These are phyloP conservation scores for Hydnum rufescens DNA, from an alignment of 768 basidiomycete genomes.

Conservation along the genomic window DNA sequence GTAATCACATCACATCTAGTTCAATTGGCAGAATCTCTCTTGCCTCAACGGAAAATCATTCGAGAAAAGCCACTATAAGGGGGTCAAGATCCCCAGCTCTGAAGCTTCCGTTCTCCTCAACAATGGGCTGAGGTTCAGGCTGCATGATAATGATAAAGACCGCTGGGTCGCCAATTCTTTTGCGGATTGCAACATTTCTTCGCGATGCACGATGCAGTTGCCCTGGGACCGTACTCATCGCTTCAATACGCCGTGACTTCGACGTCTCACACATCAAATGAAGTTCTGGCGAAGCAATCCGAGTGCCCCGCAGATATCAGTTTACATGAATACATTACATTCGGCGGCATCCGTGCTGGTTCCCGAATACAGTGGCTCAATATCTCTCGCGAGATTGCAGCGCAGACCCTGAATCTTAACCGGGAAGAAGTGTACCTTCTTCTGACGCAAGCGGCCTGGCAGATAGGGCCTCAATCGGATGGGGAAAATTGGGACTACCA, in stretches of 20 bases:
- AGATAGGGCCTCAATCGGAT: constrained; percentile 19
- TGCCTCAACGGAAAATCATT: constrained; percentile 2
- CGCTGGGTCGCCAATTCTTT: constrained; percentile 12
- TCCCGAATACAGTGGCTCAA: constrained; percentile 31
- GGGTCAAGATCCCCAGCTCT: not conserved
- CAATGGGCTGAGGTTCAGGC: constrained; percentile 17
- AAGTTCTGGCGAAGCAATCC: constrained; percentile 23
- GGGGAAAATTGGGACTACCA: not conserved
- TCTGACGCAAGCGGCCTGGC: constrained; percentile 26
- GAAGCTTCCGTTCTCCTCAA: constrained; percentile 10
- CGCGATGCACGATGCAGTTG: constrained; percentile 18
- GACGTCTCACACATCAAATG: constrained; percentile 23
- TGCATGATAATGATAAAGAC: constrained; percentile 15
- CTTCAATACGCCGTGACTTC: constrained; percentile 21
- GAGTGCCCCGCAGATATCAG: constrained; percentile 24
- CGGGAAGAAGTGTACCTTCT: constrained; percentile 24
- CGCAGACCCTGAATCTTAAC: constrained; percentile 22
- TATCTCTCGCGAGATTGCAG: constrained; percentile 26
- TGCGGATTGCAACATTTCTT: constrained; percentile 9
- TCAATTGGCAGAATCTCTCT: not conserved
- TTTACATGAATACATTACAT: constrained; percentile 28
- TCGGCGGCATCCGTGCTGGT: constrained; percentile 28
- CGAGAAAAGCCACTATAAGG: not conserved
- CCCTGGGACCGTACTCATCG: constrained; percentile 18
- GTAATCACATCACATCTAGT: not conserved